Conservation (phyloP, 2,329 filamentous ascomycete genomes). For the Hypoxylon sp. region DNA sequence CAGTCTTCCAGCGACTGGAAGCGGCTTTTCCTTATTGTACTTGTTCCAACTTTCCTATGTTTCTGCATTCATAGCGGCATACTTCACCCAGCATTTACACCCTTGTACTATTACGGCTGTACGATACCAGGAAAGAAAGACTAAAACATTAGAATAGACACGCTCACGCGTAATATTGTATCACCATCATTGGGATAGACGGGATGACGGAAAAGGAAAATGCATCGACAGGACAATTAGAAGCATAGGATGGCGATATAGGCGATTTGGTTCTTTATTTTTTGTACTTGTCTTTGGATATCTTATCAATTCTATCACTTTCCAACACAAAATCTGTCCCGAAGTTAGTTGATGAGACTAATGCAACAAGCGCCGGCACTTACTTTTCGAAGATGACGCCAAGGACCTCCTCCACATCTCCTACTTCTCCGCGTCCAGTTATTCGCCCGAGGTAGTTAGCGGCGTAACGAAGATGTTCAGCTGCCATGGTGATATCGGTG, state of each 20-base stretch:
- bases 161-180: slow-evolving; percentile 42
- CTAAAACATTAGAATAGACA: slow-evolving; percentile 41
- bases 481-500: slow-evolving; percentile 88
- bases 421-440: slow-evolving; percentile 85
- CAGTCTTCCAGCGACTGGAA: not conserved
- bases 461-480: slow-evolving; percentile 87
- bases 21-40: slow-evolving; percentile 33
- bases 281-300: slow-evolving; percentile 10
- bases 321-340: slow-evolving; percentile 69
- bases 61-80: slow-evolving; percentile 44
- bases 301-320: slow-evolving; percentile 58
- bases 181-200: slow-evolving; percentile 43
- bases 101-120: slow-evolving; percentile 47
- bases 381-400: slow-evolving; percentile 99
- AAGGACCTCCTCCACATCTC: slow-evolving; percentile 94
- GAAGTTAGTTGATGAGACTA: slow-evolving; percentile 33
- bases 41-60: slow-evolving; percentile 42
- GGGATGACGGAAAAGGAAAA: slow-evolving; percentile 34
- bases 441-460: slow-evolving; percentile 87
- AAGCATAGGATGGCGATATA: slow-evolving; percentile 21
- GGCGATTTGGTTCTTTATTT: slow-evolving; percentile 12
- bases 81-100: slow-evolving; percentile 45
- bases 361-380: slow-evolving; percentile 56
- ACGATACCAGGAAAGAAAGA: slow-evolving; percentile 45
- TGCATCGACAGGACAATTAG: slow-evolving; percentile 22